Base-by-base conservation (phyloP, 2,329 filamentous ascomycete species). In the Calycina herbarum region DNA sequence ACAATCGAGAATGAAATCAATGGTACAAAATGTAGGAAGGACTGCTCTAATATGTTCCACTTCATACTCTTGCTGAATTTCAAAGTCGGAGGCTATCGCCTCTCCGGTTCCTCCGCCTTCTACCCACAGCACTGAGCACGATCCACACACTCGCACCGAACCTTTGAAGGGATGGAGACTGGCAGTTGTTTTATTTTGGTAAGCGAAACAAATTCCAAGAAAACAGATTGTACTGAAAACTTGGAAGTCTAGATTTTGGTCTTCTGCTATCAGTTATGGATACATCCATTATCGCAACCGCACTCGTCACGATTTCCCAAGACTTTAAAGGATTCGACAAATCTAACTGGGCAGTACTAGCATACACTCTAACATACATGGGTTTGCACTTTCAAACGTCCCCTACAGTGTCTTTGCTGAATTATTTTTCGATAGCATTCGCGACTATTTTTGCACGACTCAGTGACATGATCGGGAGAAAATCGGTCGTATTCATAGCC, bases 311-410 rank as follows among this genome's bases (percentile, higher is more conserved):
- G 3, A 59, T 59, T 8, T 59, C 58, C 11, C 7, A 42, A n/a
- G 58, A 59, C 33, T 59, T 59, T 27, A 27, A 33, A 3, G 58
- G 58, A 1, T 59, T 40, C 20, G 27, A 33, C 58, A 33, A 42
- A 5, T n/a, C 58, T 1, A 29, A 29, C 24, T 59, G 58, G 58
- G 35, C 35, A 2, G 35, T 59, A 38, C 58, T 59, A 2, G 59
- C 38, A 38, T 61, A 61, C n/a, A 48, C 40, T 1, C 24, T 61
- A 17, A 45, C 59, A 48, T 61, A 61, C 15, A 27, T 61, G 15
- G 59, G 59, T 61, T 38, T 20, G 20, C 20, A 20, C 20, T 20
- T 20, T 20, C 20, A 20, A 20, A 20, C 20, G 20, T 20, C 20
- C 20, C 20, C 20, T 20, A 20, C 20, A 20, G 20, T 20, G 20